phyloP scores from a whole-genome alignment of 495 filamentous ascomycete species.

The Aspergillus incahuasiensis region DNA sequence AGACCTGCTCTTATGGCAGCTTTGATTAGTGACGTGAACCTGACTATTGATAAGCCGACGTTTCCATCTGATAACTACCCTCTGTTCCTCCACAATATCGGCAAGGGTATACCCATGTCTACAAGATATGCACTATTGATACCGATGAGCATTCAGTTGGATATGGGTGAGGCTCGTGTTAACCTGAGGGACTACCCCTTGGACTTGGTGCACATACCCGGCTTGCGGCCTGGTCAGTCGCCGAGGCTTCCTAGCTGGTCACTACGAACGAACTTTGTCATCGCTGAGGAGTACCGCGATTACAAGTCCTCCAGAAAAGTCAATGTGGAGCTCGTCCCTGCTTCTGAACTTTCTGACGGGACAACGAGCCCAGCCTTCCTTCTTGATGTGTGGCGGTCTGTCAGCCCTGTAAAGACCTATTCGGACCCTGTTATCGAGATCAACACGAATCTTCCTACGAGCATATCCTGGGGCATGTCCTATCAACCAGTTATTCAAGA shows the following conservation, averaged over 20 bases:
- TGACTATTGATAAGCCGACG: constrained; percentile 87
- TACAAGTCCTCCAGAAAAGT: constrained; percentile 72
- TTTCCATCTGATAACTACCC: constrained; percentile 79
- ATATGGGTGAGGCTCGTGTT: constrained; percentile 85
- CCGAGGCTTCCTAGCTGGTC: constrained; percentile 75
- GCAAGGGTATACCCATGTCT: constrained; percentile 90
- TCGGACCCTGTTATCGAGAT: constrained; percentile 89
- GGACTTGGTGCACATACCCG: constrained; percentile 85
- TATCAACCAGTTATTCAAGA: constrained; percentile 99
- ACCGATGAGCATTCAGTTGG: constrained; percentile 82
- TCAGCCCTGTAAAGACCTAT: constrained; percentile 94
- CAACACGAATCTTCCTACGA: constrained; percentile 84
- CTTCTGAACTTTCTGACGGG: constrained; percentile 47
- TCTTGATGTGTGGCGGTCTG: constrained; percentile 84
- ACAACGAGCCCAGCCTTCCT: constrained; percentile 52
- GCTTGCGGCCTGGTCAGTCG: constrained; percentile 73
- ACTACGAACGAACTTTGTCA: constrained; percentile 87
- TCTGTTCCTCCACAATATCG: constrained; percentile 77
- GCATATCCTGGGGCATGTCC: constrained; percentile 93
- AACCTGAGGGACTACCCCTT: constrained; percentile 89
- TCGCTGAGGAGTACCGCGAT: constrained; percentile 88
- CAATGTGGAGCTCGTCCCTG: constrained; percentile 79
- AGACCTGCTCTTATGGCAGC: constrained; percentile 78
- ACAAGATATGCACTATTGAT: constrained; percentile 86
- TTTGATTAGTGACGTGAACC: constrained; percentile 76